These are phyloP conservation scores for Rhodotorula sp. DNA, from an alignment of 1,284 basidiomycete species.

Conservation along the genomic window DNA sequence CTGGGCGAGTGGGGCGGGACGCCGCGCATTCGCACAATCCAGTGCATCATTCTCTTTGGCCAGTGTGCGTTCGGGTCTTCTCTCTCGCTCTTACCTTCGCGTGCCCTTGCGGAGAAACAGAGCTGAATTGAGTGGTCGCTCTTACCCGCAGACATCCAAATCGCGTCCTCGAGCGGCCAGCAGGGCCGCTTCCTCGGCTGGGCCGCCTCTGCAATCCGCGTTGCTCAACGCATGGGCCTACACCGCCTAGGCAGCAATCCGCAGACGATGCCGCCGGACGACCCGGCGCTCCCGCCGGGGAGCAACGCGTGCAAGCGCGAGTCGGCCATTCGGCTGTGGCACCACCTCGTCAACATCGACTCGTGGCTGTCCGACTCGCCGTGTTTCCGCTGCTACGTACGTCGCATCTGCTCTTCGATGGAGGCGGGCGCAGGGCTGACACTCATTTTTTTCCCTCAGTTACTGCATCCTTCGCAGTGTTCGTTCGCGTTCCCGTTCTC, in stretches of 20 bases:
- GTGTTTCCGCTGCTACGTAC: constrained; percentile 28
- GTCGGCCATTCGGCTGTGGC: constrained; percentile 35
- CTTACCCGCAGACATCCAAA: constrained; percentile 39
- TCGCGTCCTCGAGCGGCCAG: constrained; percentile 33
- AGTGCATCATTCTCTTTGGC: constrained; percentile 23
- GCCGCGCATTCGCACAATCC: constrained; percentile 40
- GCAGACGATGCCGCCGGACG: constrained; percentile 42
- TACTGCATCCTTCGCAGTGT: constrained; percentile 39
- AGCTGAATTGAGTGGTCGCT: constrained; percentile 14
- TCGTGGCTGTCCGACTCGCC: constrained; percentile 35
- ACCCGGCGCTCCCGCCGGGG: constrained; percentile 43
- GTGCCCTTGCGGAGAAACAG: not conserved
- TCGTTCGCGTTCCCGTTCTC: not conserved
- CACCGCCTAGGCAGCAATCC: constrained; percentile 37
- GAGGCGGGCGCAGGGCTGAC: not conserved
- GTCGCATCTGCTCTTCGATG: not conserved
- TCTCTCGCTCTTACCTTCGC: not conserved
- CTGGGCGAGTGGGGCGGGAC: constrained; percentile 44
- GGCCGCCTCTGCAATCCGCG: constrained; percentile 33
- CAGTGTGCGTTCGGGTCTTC: constrained; percentile 1
- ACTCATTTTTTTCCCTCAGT: constrained; percentile 14
- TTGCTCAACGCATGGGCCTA: constrained; percentile 41
- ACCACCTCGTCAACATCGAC: constrained; percentile 34
- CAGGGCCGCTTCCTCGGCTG: constrained; percentile 39
- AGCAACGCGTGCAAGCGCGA: constrained; percentile 40